Base-by-base conservation (phyloP, 2,329 filamentous ascomycete species). In the Penicillium sp. region DNA sequence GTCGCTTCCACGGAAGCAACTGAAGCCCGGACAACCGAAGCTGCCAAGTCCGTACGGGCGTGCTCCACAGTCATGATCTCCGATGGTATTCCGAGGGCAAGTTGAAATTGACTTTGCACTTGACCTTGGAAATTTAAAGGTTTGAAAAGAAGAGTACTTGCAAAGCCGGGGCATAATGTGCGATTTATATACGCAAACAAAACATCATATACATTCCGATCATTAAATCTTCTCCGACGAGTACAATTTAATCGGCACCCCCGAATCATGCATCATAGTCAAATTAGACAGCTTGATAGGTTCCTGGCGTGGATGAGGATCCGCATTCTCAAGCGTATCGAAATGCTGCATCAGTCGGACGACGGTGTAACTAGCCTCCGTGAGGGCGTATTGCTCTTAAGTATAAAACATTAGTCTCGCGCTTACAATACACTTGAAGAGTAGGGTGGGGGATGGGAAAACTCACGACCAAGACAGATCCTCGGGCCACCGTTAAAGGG, bases 361-460 rank as follows among this genome's bases (percentile, higher is more conserved):
- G 11, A 73, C 62, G 0, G 69, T 69, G 40, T 72, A 75, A 42
- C 72, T 73, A 4, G 72, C 72, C 60, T 74, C 72, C 0, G 69
- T 72, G 10, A 74, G 67, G 1, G 71, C 72, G 39, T 74, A 74
- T 72, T 74, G 71, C 50, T 74, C 71, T 74, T n/a, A 14, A 30
- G 0, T 36, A 5, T 16, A 1, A 6, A 4, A 20, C 5, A 22
- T 33, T 7, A 22, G 35, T 6, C 22, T 10, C 4, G 7, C 8
- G 9, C 27, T 8, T 10, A 28, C 20, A 22, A 22, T 22, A 22
- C 20, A 22, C 20, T 2, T 22, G 20, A 4, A 22, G 20, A 22
- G 2, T 22, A 22, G 20, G 20, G 20, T 22, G 20, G 20, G 20
- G 20, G 10, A 11, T 5, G 2, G 11, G 3, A 28, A 18, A 44